Conservation (phyloP, 2,329 filamentous ascomycete genomes). For the Diaporthe sp. region DNA sequence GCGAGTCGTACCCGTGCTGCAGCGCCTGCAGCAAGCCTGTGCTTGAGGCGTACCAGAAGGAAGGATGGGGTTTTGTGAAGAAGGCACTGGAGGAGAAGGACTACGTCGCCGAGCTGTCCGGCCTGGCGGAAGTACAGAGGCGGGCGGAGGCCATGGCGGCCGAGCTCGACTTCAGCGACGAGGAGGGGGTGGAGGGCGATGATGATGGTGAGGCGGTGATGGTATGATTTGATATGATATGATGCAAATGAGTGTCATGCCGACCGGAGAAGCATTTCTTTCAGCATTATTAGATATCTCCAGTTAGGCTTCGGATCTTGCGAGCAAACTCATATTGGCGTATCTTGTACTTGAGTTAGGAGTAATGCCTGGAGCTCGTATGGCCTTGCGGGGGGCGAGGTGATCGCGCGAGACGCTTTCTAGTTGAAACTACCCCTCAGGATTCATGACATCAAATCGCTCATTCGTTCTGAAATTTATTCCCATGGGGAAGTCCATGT, state of each 20-base stretch:
- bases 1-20: constrained; percentile 83
- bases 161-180: constrained; percentile 74
- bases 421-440: too few relatives aligned
- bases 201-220: constrained; percentile 70
- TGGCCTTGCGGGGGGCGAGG: too few relatives aligned
- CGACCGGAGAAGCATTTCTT: not conserved
- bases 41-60: constrained; percentile 74
- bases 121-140: constrained; percentile 79
- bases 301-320: not conserved
- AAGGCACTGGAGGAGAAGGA: constrained; percentile 80
- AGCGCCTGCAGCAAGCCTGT: constrained; percentile 83
- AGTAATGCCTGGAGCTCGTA: too few relatives aligned
- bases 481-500: too few relatives aligned
- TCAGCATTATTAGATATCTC: constrained; percentile 10
- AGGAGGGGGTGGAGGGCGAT: constrained; percentile 63
- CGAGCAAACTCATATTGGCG: not conserved
- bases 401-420: too few relatives aligned
- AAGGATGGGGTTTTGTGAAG: constrained; percentile 84
- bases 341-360: not conserved
- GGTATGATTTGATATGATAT: constrained; percentile 53
- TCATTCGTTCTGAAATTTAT: too few relatives aligned
- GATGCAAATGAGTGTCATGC: constrained; percentile 3
- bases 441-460: too few relatives aligned
- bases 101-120: constrained; percentile 83
- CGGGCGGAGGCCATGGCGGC: constrained; percentile 65